Evolutionary conservation across 2,329 filamentous ascomycete species (phyloP), one percentile per base, ranked within the genome.

Genomic region (Penicillium sp.): DNA sequence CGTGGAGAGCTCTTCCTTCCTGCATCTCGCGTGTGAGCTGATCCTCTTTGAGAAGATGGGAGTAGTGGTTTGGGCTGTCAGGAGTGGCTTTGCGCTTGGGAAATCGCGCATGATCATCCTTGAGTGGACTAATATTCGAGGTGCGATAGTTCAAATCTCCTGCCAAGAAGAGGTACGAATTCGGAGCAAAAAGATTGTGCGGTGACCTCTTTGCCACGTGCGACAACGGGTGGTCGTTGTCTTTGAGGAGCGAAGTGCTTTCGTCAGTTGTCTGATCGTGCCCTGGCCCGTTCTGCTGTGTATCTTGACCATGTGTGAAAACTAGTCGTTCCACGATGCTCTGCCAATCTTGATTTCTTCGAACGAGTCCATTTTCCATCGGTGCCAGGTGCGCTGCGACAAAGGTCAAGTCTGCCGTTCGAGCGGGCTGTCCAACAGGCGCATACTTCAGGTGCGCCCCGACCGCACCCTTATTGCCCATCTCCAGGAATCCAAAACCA

Each of bases 131-230:
- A 0, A 76, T 77, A 52, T 83, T 78, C 6, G 84, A 82, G 13
- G 91, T 94, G 57, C 93, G 86, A 70, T 98, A 98, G 74, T 98
- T 98, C 51, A 98, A 78, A 67, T 98, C 93, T 25, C 93, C 93
- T 0, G 85, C 86, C 40, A 97, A 76, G 66, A 97, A 95, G 1
- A 96, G 75, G 65, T 95, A 83, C 3, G 83, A 83, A 3, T 77
- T 79, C 1, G 88, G 82, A 43, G 80, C 81, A 73, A 90, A 96
- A 47, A 97, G 81, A 24, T 70, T 66, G 4, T 49, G 54, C n/a
- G 58, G 50, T 7, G 53, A 54, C 55, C 56, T 33, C 47, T 61
- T 39, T 51, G 59, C 11, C 58, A 77, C 49, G n/a, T 59, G 53
- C 12, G 54, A 51, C 34, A 58, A 46, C n/a, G 43, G 45, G 5